Base-by-base conservation (phyloP, 768 basidiomycete genomes). In the Mycena rebaudengoi region DNA sequence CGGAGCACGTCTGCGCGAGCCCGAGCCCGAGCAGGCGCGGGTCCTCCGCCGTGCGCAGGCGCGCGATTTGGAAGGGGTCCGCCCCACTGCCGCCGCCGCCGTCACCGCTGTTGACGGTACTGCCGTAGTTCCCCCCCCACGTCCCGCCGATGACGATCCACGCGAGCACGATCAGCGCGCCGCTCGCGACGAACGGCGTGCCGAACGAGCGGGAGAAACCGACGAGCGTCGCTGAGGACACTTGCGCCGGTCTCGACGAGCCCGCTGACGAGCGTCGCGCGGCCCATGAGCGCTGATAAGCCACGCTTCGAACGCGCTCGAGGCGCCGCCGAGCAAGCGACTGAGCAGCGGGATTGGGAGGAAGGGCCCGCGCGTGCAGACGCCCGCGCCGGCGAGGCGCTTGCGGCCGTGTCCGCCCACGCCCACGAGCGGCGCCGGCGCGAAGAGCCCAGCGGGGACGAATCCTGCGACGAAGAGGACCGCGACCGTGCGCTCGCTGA, bases 251-350 rank as follows among this genome's bases (percentile, higher is more conserved):
- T 84, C 3, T 91, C 91, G 11, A 91, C 87, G 55, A 91, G 81
- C 1, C 91, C 91, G 60, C 92, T 93, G 33, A 91, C 77, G 12
- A 92, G 82, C 0, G 90, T 89, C 10, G 91, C 91, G 25, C 88
- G 85, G 13, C 91, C 91, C 76, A 93, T 85, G 64, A 92, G 90
- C 82, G 4, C 89, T 88, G 45, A 92, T 82, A 45, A 93, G 78
- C 91, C 92, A 93, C 23, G 90, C 87, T 67, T 93, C 91, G 67
- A 92, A 92, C 7, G 85, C 87, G 13, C 91, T 91, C 1, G 91
- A 90, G 39, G 90, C 72, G 1, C 91, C 91, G 2, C 89, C 91
- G 6, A 90, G 79, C 16, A 91, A 71, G 28, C 92, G 86, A 1
- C 89, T 91, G 2, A 86, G 4, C 40, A 92, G 73, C 30, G 92